These are phyloP conservation scores for Ophidiomyces ophidiicola DNA, from an alignment of 2,329 filamentous ascomycete genomes.

Conservation along the genomic window DNA sequence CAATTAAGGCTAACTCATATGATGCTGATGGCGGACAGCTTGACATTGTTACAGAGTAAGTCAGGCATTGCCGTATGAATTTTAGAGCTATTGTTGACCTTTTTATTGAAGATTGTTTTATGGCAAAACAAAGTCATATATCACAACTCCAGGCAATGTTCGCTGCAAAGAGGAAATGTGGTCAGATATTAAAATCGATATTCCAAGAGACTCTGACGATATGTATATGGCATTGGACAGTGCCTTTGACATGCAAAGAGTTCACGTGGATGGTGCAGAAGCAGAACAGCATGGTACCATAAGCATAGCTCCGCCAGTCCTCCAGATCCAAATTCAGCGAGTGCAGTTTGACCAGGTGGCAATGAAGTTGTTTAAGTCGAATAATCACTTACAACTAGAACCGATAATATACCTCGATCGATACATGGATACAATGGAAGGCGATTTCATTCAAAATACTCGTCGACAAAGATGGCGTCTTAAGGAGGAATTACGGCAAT, in stretches of 20 bases:
- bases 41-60: conserved; percentile 60
- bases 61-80: neutral
- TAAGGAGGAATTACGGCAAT: conserved; percentile 47
- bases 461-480: conserved; percentile 60
- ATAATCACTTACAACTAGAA: conserved; percentile 64
- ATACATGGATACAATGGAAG: conserved; percentile 57
- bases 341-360: conserved; percentile 56
- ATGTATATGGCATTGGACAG: conserved; percentile 78
- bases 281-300: conserved; percentile 59
- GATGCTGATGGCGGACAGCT: conserved; percentile 62
- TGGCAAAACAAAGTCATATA: conserved; percentile 35
- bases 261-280: conserved; percentile 52
- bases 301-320: conserved; percentile 62
- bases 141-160: conserved; percentile 34
- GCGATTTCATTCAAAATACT: conserved; percentile 50
- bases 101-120: conserved; percentile 36
- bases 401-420: conserved; percentile 76
- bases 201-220: conserved; percentile 47
- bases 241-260: conserved; percentile 67
- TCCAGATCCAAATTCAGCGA: conserved; percentile 82
- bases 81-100: neutral
- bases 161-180: conserved; percentile 46
- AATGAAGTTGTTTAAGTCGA: conserved; percentile 56
- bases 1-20: conserved; percentile 58
- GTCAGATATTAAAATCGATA: conserved; percentile 51